phyloP scores from a whole-genome alignment of 1,284 basidiomycete species.

The Cryptococcus jaspeensis region DNA sequence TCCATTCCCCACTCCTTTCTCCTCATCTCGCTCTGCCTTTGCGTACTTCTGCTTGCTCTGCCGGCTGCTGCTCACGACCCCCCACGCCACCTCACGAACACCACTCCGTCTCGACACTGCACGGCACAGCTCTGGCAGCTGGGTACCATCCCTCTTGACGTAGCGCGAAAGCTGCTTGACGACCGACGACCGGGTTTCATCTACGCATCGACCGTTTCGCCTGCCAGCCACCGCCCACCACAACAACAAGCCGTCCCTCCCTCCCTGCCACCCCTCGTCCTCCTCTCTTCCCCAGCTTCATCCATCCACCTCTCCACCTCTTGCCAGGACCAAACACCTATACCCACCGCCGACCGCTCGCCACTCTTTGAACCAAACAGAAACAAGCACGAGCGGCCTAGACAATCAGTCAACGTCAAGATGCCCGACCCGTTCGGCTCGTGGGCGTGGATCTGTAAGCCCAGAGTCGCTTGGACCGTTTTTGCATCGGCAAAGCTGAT shows the following conservation, averaged over 20 bases:
- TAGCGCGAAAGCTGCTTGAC: not conserved
- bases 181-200: not conserved
- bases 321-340: too few relatives aligned
- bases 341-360: too few relatives aligned
- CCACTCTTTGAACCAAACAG: too few relatives aligned
- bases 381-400: too few relatives aligned
- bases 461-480: too few relatives aligned
- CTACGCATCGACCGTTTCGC: not conserved
- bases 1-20: not conserved
- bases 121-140: not conserved
- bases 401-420: slow-evolving; percentile 1
- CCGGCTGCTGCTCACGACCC: not conserved
- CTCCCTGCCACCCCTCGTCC: not conserved
- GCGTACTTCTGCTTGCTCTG: not conserved
- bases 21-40: too few relatives aligned
- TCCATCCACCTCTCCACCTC: not conserved
- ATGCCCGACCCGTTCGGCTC: slow-evolving; percentile 48
- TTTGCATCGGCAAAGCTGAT: too few relatives aligned
- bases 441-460: slow-evolving; percentile 47
- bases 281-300: not conserved
- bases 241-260: not conserved
- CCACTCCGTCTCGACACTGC: not conserved
- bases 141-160: too few relatives aligned
- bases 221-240: not conserved
- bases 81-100: not conserved